Percentiles rank a stretch among this genome's conserved stretches.
These are phyloP conservation scores for Paraglomus brasilianum DNA, from an alignment of 192 early-diverging fungal species.

Conservation along the genomic window DNA sequence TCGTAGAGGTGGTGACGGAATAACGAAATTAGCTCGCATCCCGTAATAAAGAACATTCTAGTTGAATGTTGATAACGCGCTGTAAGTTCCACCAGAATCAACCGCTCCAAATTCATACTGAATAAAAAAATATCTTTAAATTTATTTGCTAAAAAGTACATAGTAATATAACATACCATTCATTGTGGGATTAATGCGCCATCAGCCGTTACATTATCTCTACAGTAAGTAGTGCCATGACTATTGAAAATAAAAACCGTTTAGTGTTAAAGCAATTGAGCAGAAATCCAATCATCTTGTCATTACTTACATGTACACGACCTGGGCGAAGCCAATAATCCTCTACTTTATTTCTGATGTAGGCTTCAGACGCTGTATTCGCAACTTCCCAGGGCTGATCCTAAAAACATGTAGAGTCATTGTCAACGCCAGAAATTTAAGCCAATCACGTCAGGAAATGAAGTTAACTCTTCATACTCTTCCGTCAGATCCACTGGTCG, in stretches of 20 bases:
- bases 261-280: neutral
- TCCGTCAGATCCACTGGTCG: too few species aligned
- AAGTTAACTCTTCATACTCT: too few species aligned
- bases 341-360: too few species aligned
- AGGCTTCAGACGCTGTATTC: too few species aligned
- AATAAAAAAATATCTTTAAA: conserved; percentile 11
- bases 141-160: neutral
- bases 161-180: conserved; percentile 15
- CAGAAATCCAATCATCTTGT: neutral
- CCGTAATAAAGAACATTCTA: conserved; percentile 19
- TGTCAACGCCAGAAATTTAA: too few species aligned
- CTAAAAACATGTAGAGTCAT: too few species aligned
- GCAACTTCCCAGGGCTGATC: too few species aligned
- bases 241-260: conserved; percentile 10
- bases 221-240: conserved; percentile 11
- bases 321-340: too few species aligned
- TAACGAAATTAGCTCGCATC: neutral
- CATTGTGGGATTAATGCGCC: neutral
- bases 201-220: conserved; percentile 1
- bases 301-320: conserved; percentile 8
- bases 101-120: conserved; percentile 10
- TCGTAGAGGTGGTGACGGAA: conserved; percentile 3
- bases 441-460: too few species aligned
- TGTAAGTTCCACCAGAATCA: neutral
- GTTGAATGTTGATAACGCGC: neutral